A percentile compares a stretch with the other conserved stretches of the same genome.
These are phyloP conservation scores for Lipomyces japonicus DNA, from an alignment of 805 yeast species.

Conservation along the genomic window DNA sequence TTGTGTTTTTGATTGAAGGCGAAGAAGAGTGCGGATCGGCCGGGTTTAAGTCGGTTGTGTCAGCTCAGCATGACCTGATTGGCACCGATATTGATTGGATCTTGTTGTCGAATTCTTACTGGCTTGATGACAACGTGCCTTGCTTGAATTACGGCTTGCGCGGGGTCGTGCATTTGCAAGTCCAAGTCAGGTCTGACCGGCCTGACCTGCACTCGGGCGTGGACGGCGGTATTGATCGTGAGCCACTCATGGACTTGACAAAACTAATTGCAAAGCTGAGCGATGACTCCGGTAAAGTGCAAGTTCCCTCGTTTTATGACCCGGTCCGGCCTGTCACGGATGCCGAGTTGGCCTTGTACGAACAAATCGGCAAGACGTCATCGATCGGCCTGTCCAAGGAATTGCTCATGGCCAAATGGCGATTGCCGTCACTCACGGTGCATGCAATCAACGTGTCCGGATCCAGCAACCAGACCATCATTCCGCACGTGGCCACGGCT, in stretches of 20 bases:
- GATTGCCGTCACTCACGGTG: slow-evolving; percentile 81
- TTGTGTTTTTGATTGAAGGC: slow-evolving; percentile 84
- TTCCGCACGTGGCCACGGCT: slow-evolving; percentile 76
- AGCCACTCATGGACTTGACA: slow-evolving; percentile 83
- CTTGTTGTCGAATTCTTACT: slow-evolving; percentile 81
- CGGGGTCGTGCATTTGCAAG: slow-evolving; percentile 80
- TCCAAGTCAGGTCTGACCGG: slow-evolving; percentile 63
- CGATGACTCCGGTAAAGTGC: slow-evolving; percentile 52
- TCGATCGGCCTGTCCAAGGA: slow-evolving; percentile 33
- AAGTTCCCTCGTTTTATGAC: slow-evolving; percentile 67
- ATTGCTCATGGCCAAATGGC: slow-evolving; percentile 76
- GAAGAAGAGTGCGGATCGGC: slow-evolving; percentile 92
- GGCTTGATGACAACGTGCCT: slow-evolving; percentile 87
- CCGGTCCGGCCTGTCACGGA: slow-evolving; percentile 56
- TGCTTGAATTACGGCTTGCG: slow-evolving; percentile 91
- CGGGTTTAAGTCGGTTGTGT: slow-evolving; percentile 73
- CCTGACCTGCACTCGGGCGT: slow-evolving; percentile 96
- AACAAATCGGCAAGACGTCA: slow-evolving; percentile 51
- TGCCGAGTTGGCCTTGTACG: slow-evolving; percentile 58
- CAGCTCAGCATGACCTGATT: slow-evolving; percentile 47
- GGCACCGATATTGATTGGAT: slow-evolving; percentile 80
- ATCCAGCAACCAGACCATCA: slow-evolving; percentile 83
- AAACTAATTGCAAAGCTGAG: slow-evolving; percentile 62
- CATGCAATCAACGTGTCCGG: slow-evolving; percentile 85
- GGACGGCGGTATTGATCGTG: slow-evolving; percentile 86